Conservation (phyloP, 2,329 filamentous ascomycete genomes). For the Phyllosticta citriasiana region DNA sequence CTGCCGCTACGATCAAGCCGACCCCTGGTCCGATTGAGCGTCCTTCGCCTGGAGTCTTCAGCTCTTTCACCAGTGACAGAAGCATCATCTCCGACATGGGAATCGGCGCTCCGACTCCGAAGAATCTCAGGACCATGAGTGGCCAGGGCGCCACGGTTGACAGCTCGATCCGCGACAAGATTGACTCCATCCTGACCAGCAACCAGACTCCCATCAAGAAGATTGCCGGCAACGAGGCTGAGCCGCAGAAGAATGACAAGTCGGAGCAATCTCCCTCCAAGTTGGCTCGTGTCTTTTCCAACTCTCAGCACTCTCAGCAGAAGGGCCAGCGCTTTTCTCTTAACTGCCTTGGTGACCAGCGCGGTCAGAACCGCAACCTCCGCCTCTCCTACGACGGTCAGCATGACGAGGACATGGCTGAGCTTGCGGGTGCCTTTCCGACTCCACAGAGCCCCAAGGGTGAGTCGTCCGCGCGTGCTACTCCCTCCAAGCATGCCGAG, state of each 20-base stretch:
- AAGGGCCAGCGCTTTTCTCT: conserved; percentile 17
- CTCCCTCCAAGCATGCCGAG: conserved; percentile 13
- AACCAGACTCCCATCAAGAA: conserved; percentile 5
- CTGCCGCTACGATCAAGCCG: neutral
- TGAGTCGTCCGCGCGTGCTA: conserved; percentile 11
- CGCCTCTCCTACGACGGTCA: conserved; percentile 27
- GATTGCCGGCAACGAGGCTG: conserved; percentile 4
- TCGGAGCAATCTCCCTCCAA: conserved; percentile 12
- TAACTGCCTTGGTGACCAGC: conserved; percentile 15
- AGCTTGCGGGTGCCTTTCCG: conserved; percentile 15
- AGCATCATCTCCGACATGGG: conserved; percentile 7
- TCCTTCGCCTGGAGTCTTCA: neutral
- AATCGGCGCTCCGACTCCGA: neutral
- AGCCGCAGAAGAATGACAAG: neutral
- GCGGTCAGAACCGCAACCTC: conserved; percentile 15
- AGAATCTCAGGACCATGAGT: neutral
- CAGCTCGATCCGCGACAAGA: neutral
- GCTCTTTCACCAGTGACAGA: neutral
- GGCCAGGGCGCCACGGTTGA: neutral
- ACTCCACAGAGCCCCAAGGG: conserved; percentile 12
- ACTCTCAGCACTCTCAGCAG: conserved; percentile 18
- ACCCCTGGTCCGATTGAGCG: neutral
- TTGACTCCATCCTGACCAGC: neutral
- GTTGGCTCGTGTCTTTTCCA: conserved; percentile 14
- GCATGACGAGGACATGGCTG: conserved; percentile 28